A percentile compares a stretch with the other conserved stretches of the same genome.
Evolutionary conservation across 2,329 filamentous ascomycete genomes (phyloP).

Genomic region (Alternaria ventricosa): DNA sequence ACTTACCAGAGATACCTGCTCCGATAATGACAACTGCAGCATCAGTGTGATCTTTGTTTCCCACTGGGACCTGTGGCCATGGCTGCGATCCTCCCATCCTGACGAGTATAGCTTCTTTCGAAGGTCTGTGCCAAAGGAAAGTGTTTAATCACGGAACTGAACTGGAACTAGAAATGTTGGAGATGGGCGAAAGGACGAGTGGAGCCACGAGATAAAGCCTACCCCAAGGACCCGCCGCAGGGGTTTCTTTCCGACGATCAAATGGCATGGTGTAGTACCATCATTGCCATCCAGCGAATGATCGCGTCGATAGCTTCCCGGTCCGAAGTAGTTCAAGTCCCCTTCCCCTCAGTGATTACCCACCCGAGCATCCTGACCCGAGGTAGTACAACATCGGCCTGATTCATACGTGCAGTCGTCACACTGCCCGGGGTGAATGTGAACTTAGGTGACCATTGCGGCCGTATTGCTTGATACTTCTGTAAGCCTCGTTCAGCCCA

Average conservation of each 20-base stretch:
- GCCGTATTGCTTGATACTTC: not conserved
- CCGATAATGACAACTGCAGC: constrained; percentile 65
- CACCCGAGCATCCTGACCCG: not conserved
- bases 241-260: not conserved
- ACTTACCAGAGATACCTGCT: constrained; percentile 59
- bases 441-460: not conserved
- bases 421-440: not conserved
- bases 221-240: not conserved
- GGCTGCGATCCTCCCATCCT: constrained; percentile 51
- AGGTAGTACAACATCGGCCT: not conserved
- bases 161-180: not conserved
- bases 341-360: constrained; percentile 1
- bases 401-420: not conserved
- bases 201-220: not conserved
- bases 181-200: not conserved
- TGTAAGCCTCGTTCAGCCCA: not conserved
- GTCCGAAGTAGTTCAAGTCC: not conserved
- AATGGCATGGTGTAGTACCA: not conserved
- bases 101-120: not conserved
- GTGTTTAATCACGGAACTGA: not conserved
- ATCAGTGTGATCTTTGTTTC: constrained; percentile 60
- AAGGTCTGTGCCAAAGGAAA: not conserved
- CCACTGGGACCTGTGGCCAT: constrained; percentile 54
- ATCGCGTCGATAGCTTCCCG: not conserved
- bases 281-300: not conserved